phyloP scores from a whole-genome alignment of 192 early-diverging fungal species.

The Coemansia aciculifera region DNA sequence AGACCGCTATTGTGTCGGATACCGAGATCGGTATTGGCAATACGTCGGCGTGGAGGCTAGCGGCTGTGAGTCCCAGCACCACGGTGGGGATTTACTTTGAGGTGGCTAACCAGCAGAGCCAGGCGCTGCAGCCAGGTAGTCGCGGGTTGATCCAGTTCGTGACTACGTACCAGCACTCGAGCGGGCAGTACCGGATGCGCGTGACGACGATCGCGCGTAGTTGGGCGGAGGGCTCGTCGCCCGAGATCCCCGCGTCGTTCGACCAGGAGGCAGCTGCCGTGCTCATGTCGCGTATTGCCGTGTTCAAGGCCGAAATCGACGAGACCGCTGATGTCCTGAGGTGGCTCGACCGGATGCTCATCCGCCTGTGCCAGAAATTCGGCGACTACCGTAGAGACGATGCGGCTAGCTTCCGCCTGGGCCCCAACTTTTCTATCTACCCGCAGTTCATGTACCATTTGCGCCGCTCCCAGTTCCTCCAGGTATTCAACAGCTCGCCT shows the following conservation, averaged over 20 bases:
- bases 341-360: slow-evolving; percentile 98
- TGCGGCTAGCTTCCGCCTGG: slow-evolving; percentile 83
- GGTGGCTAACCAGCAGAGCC: slow-evolving; percentile 84
- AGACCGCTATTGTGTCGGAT: slow-evolving; percentile 87
- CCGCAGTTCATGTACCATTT: slow-evolving; percentile 99
- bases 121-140: slow-evolving; percentile 76
- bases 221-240: slow-evolving; percentile 78
- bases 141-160: slow-evolving; percentile 92
- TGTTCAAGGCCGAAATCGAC: slow-evolving; percentile 96
- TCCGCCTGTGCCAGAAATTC: slow-evolving; percentile 96
- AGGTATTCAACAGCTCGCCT: slow-evolving; percentile 98
- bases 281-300: slow-evolving; percentile 94
- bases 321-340: slow-evolving; percentile 95
- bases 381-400: slow-evolving; percentile 97
- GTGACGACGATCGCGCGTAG: slow-evolving; percentile 94
- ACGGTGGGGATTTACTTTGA: slow-evolving; percentile 95
- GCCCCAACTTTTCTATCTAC: slow-evolving; percentile 95
- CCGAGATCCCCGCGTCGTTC: slow-evolving; percentile 87
- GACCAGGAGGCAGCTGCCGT: slow-evolving; percentile 98
- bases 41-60: slow-evolving; percentile 95
- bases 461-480: slow-evolving; percentile 93
- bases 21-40: slow-evolving; percentile 98
- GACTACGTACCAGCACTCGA: slow-evolving; percentile 94
- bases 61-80: slow-evolving; percentile 80
- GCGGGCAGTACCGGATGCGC: slow-evolving; percentile 84